Evolutionary conservation across 768 basidiomycete species (phyloP), one percentile per base, ranked within the genome.

Genomic region (Clathrus columnatus): DNA sequence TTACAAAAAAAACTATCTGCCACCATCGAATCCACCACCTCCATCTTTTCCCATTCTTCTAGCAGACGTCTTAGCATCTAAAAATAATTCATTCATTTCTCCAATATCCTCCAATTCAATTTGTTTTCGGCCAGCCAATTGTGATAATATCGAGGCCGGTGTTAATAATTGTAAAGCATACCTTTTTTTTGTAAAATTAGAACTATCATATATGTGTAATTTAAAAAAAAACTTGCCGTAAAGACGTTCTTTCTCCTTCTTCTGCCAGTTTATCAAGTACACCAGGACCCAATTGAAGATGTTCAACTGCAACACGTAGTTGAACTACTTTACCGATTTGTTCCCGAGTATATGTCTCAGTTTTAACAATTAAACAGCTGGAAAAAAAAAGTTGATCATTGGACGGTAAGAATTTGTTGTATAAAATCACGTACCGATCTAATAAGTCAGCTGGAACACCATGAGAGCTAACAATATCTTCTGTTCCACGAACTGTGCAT

Each of bases 281-380:
- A 16, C 84, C 84, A 4, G 77, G 60, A 18, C 83, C 82, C 1
- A 93, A 74, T 61, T 81, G 82, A 26, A 97, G 74, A 1, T 91
- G 90, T 66, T 98, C 96, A 1, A 91, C 81, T 58, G 82, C 85
- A 6, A 91, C 88, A 50, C 96, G 81, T 52, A 93, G 74, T 62
- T 89, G 85, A 0, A 97, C 77, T 21, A 97, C 93, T 66, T 83
- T 85, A 30, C 81, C 82, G 46, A 97, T 85, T 65, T 97, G 87
- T 10, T 88, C 89, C 42, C 82, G 78, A 6, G 78, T 80, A 68
- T 97, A 94, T 11, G 79, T 75, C 56, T 88, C 81, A 1, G 95
- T 98, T 64, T 91, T 89, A 18, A 98, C 95, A 57, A 98, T 98
- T 75, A 99, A 84, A 68, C 90, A 92, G 48, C 88, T 90, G 60